phyloP scores from a whole-genome alignment of 1,284 basidiomycete species.

The Rhodotorula mucilaginosa region DNA sequence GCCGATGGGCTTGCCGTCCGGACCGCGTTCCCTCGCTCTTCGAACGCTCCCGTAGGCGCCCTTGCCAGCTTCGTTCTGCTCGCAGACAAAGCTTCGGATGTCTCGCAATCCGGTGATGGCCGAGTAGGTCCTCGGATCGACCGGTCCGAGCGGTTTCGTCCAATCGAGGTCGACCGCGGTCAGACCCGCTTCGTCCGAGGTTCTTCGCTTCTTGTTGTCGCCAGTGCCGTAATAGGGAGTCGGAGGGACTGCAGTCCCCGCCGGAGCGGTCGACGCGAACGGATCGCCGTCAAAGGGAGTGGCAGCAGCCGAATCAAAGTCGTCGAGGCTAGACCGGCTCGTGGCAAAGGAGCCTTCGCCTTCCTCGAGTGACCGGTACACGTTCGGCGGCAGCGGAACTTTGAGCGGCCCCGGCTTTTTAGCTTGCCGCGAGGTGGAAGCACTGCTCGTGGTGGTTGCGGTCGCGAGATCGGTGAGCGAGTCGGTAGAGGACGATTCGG shows the following conservation, averaged over 20 bases:
- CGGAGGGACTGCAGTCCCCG: not conserved
- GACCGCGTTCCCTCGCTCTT: slow-evolving; percentile 72
- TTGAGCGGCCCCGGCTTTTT: not conserved
- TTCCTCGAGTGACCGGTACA: slow-evolving; percentile 4
- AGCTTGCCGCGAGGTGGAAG: not conserved
- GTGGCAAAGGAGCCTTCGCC: not conserved
- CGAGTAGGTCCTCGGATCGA: slow-evolving; percentile 42
- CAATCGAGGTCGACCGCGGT: slow-evolving; percentile 26
- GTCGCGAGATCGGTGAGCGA: not conserved
- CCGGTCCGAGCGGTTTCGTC: slow-evolving; percentile 33
- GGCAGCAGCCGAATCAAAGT: not conserved
- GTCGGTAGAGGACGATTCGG: not conserved
- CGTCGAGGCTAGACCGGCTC: not conserved
- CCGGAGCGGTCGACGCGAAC: slow-evolving; percentile 15
- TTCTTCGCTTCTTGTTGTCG: not conserved
- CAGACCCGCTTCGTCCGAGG: not conserved
- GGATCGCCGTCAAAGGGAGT: slow-evolving; percentile 22
- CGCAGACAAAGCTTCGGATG: slow-evolving; percentile 75
- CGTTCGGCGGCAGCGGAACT: slow-evolving; percentile 18
- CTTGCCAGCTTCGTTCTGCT: slow-evolving; percentile 74
- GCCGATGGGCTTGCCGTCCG: slow-evolving; percentile 69
- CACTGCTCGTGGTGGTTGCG: not conserved
- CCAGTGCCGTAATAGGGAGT: not conserved
- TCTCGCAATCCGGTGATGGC: slow-evolving; percentile 50
- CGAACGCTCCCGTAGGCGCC: slow-evolving; percentile 98